Base-by-base conservation (phyloP, 176 grass and related monocot species). In the Aegilops longissima region DNA sequence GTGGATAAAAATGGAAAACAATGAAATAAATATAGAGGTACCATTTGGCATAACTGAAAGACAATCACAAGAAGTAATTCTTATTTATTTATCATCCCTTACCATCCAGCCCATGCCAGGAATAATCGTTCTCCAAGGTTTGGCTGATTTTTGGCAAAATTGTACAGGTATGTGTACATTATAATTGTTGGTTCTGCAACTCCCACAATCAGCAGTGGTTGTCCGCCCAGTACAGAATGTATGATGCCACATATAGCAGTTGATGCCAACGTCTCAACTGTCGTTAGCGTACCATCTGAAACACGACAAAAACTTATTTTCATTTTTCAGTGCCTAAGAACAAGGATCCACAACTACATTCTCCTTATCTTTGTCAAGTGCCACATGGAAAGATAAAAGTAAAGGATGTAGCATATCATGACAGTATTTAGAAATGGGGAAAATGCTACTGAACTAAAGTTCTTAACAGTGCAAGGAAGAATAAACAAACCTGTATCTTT, bases 111-210 rank as follows among this genome's bases (percentile, higher is more conserved):
- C 95, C 95, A 95, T 52, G 92, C 90, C n/a, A 95, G 85, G 84
- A 91, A 97, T 36, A 97, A 52, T 42, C 30, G 87, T 52, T 76
- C 86, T 64, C 95, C 88, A n/a, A 97, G 63, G 51, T 69, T 86
- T 6, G 87, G 86, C 12, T 86, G 89, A 16, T 81, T 79, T 91
- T 95, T 97, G 5, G 92, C 87, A 82, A 97, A 97, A 71, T 64
- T 94, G 40, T 93, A 97, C 12, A 95, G 52, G 66, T 95, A 97
- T 0, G 87, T 91, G 71, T 95, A 95, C 92, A 97, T 97, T 31
- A 97, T 97, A 59, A 95, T 82, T 6, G 92, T 97, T 4, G 92
- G 92, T 52, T 97, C 95, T 70, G 92, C 95, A 81, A 97, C 95
- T 80, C 95, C 95, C 39, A 95, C 95, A 66, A 97, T 95, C 87